Evolutionary conservation across 805 yeast genomes (phyloP), one percentile per base, ranked within the genome.

Genomic region (Metschnikowia colocasiae): DNA sequence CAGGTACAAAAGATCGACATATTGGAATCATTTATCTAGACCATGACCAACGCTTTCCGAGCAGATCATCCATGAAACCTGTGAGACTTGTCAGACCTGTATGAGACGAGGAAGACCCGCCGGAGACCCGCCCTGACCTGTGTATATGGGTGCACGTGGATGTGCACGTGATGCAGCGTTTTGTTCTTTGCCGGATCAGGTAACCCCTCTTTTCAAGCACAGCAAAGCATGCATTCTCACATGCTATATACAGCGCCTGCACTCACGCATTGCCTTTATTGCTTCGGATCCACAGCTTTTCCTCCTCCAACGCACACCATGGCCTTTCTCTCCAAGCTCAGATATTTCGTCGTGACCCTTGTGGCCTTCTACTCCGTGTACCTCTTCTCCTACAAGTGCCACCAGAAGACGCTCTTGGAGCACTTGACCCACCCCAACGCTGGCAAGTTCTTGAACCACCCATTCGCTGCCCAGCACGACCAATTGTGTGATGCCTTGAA

Each of bases 341-440:
- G 52, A 57, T 49, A 45, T 41, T 53, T 58, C 42, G 31, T 64
- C 33, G 46, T 61, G 40, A 51, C 65, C 27, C 50, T 64, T 42
- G 45, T 67, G 37, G 57, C 63, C 26, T 52, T 68, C 39, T 73
- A 73, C 56, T 53, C 64, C 29, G 51, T 64, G 33, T 73, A 73
- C 61, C 68, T 73, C 52, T 60, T 59, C 55, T 57, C 64, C 29
- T 71, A 69, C 62, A 72, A 72, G 58, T 73, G 77, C 57, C 58
- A 64, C 52, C 53, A 61, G 38, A 64, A 62, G 55, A 40, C 62
- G 10, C 52, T 62, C 5, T 60, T 69, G 49, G 63, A 63, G 46
- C 48, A 40, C 32, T 47, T 47, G 44, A 35, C 49, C 38, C 63
- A 61, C 51, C 53, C 53, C 3, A 47, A 47, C 7, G 64, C 61